phyloP scores from a whole-genome alignment of 805 yeast genomes.

The Saturnispora saitoi region DNA sequence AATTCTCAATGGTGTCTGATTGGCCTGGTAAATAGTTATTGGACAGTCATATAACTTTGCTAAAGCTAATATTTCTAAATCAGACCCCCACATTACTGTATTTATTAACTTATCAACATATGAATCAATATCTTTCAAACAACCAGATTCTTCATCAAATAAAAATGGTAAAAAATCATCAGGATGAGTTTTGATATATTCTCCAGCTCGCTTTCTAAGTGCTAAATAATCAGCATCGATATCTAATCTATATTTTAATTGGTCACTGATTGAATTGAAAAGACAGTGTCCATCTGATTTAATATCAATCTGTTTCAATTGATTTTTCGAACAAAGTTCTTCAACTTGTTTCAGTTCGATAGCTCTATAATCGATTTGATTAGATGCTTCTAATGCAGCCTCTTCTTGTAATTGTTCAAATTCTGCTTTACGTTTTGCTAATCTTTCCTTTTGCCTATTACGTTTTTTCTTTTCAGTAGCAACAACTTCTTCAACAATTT shows the following conservation, averaged over 20 bases:
- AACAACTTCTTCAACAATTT: constrained; percentile 1
- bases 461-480: constrained; percentile 32
- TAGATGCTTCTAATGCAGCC: constrained; percentile 63
- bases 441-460: constrained; percentile 77
- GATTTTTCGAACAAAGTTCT: constrained; percentile 39
- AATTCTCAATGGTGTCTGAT: constrained; percentile 55
- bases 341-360: constrained; percentile 65
- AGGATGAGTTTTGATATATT: constrained; percentile 52
- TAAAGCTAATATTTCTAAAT: constrained; percentile 79
- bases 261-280: constrained; percentile 80
- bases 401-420: constrained; percentile 52
- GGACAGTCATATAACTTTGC: constrained; percentile 64
- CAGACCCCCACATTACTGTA: constrained; percentile 97
- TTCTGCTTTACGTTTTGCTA: constrained; percentile 69
- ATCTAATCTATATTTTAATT: constrained; percentile 47
- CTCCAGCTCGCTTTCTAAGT: constrained; percentile 57
- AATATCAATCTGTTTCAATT: constrained; percentile 56
- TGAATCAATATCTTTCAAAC: constrained; percentile 52
- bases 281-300: constrained; percentile 92
- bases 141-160: constrained; percentile 68
- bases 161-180: constrained; percentile 75
- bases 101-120: constrained; percentile 60
- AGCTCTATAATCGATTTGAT: constrained; percentile 56
- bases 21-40: constrained; percentile 70
- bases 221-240: constrained; percentile 35